Conservation (phyloP, 2,329 filamentous ascomycete species). For the Penicillium sp. region DNA sequence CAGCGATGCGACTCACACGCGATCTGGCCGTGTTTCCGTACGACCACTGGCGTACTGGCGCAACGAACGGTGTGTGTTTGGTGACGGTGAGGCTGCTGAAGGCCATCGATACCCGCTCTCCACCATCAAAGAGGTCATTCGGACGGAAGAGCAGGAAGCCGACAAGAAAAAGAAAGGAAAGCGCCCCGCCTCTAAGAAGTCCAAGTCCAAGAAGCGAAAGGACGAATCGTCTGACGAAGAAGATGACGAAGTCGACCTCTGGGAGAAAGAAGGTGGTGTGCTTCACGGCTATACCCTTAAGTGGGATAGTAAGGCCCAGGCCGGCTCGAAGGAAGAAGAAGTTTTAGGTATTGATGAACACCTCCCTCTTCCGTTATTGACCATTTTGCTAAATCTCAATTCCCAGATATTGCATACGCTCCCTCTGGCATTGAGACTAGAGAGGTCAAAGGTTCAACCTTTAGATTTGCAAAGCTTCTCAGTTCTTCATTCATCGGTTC, state of each 20-base stretch:
- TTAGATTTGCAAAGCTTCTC: constrained; percentile 86
- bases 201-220: constrained; percentile 34
- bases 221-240: constrained; percentile 44
- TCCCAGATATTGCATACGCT: constrained; percentile 62
- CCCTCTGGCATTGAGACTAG: constrained; percentile 58
- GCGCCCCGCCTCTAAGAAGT: constrained; percentile 33
- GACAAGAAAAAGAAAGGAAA: constrained; percentile 41
- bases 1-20: constrained; percentile 62
- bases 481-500: constrained; percentile 83
- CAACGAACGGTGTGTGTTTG: constrained; percentile 75
- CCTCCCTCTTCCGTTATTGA: not conserved
- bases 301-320: constrained; percentile 45
- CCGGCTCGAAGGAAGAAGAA: constrained; percentile 42
- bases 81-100: constrained; percentile 59
- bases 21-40: constrained; percentile 77
- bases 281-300: constrained; percentile 47
- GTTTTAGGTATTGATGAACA: constrained; percentile 35
- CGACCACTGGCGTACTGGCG: constrained; percentile 83
- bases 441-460: constrained; percentile 66
- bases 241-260: constrained; percentile 43
- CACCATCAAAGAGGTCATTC: constrained; percentile 75
- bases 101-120: constrained; percentile 64
- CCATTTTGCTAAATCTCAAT: constrained; percentile 5
- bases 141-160: constrained; percentile 64
- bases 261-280: constrained; percentile 48